A percentile compares a stretch with the other conserved stretches of the same genome.
Conservation (phyloP, 2,329 filamentous ascomycete genomes). For the Diaporthe aspalathi region DNA sequence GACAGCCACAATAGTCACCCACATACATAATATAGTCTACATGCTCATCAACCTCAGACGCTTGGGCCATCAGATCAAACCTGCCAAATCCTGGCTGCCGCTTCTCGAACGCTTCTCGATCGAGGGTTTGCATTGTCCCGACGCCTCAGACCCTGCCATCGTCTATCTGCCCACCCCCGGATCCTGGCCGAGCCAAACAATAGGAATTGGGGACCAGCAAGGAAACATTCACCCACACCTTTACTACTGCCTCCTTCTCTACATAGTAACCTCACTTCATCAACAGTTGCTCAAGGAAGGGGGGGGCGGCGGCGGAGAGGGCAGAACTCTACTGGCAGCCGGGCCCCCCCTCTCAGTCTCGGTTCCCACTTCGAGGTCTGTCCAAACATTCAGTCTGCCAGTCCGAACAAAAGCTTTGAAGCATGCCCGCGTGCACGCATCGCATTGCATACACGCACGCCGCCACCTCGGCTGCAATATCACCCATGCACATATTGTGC, state of each 20-base stretch:
- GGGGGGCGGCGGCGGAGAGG: no score
- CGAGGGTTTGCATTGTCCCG: constrained; percentile 12
- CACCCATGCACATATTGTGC: constrained; percentile 8
- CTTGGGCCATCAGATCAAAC: constrained; percentile 31
- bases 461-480: constrained; percentile 20
- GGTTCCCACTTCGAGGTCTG: not conserved
- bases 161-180: not conserved
- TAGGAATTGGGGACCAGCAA: not conserved
- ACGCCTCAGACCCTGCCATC: not conserved
- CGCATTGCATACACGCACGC: not conserved
- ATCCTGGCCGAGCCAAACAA: not conserved
- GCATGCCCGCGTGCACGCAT: not conserved
- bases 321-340: not conserved
- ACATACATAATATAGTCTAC: not conserved
- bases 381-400: not conserved
- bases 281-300: no score
- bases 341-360: not conserved
- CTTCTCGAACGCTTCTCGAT: constrained; percentile 7
- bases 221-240: not conserved
- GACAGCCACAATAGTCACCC: not conserved
- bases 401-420: not conserved
- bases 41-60: constrained; percentile 30
- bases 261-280: not conserved
- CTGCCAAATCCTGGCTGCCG: constrained; percentile 1
- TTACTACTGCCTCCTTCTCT: not conserved